These are phyloP conservation scores for Sporisorium scitamineum DNA, from an alignment of 1,284 basidiomycete genomes.

Conservation along the genomic window DNA sequence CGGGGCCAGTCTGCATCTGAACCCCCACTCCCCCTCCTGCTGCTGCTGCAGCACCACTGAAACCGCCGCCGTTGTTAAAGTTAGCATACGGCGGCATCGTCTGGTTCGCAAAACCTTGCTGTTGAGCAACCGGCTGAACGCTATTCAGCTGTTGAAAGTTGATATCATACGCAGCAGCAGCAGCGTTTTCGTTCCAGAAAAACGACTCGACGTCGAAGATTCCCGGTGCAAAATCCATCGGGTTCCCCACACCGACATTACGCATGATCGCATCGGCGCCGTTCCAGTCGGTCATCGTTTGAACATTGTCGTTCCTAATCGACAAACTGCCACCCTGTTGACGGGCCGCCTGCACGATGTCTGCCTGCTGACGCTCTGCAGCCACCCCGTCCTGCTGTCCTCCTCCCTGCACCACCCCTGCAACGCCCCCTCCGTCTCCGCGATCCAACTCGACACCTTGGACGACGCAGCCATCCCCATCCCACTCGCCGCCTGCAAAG, in stretches of 20 bases:
- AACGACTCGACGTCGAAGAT: conserved; percentile 60
- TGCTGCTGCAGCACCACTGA: neutral
- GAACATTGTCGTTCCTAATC: neutral
- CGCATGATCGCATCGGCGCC: neutral
- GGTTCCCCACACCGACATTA: no score
- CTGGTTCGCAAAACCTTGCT: neutral
- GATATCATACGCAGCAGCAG: conserved; percentile 21
- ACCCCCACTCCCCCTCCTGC: neutral
- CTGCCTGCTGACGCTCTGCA: neutral
- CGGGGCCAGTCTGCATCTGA: neutral
- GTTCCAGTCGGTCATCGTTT: conserved; percentile 3
- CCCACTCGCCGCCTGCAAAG: conserved; percentile 20
- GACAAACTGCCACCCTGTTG: neutral
- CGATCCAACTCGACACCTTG: conserved; percentile 48
- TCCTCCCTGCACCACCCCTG: conserved; percentile 1
- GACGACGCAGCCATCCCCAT: conserved; percentile 10
- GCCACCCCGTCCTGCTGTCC: neutral
- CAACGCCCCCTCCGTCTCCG: conserved; percentile 40
- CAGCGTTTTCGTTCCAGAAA: conserved; percentile 61
- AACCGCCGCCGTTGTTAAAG: conserved; percentile 7
- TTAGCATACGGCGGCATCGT: neutral
- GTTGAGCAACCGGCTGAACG: neutral
- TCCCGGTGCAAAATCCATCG: conserved; percentile 36
- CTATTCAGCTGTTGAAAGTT: conserved; percentile 10
- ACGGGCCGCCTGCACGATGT: no score